Evolutionary conservation across 2,329 filamentous ascomycete species (phyloP), one percentile per base, ranked within the genome.

Genomic region (Pseudogymnoascus sp.): DNA sequence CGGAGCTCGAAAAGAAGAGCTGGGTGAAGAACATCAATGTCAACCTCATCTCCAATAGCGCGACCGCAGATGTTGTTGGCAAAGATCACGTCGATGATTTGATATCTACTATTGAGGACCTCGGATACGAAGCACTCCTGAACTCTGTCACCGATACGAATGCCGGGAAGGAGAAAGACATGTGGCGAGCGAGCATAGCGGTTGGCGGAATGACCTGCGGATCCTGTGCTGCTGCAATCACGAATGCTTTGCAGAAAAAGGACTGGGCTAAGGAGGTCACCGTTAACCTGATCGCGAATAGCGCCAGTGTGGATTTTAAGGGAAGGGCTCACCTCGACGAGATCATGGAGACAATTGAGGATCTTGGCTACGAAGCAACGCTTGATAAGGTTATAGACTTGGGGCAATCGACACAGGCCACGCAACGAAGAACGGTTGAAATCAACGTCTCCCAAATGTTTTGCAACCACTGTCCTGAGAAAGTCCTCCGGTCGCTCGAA

Each of bases 381-480:
- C 73, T 90, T 12, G 82, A 85, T 67, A 79, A 79, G 31, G 75
- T 83, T 9, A 69, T 8, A 12, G 28, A 56, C 11, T 18, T 56
- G 28, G 49, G 28, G n/a, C 25, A 34, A 18, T 56, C 11, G 14
- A 12, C 49, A 18, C 25, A 56, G 25, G 49, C 49, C n/a, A 56
- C 49, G 11, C 59, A 60, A 7, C 62, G 63, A 12, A 65, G 89
- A 56, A 85, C 84, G 0, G 80, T 91, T 2, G 82, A 87, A 63
- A 84, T 93, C 63, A 75, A 75, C 40, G 78, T 93, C 59, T 82
- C 88, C 60, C 90, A 90, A 59, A 87, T 93, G 76, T 91, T 89
- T 74, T 93, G 90, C 74, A 79, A 82, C 12, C 85, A 89, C 69
- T 93, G 89, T 68, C 87, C 88, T 0, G 77, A 79, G 3, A 79